These are phyloP conservation scores for Trichomonas vaginalis DNA, from an alignment of 208 protist species.

Conservation along the genomic window DNA sequence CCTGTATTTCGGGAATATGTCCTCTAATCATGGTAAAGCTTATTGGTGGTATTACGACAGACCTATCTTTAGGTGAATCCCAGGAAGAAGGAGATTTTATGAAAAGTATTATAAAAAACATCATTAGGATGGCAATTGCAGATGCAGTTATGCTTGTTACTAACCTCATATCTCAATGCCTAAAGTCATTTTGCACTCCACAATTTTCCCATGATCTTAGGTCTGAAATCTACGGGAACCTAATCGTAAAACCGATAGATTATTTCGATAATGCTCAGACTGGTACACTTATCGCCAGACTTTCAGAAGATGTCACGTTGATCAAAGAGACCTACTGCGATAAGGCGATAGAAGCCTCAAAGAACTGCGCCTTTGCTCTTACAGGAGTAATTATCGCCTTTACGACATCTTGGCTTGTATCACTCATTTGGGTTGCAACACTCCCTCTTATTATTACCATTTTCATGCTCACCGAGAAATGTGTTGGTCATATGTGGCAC, in stretches of 20 bases:
- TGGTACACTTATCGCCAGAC: not conserved
- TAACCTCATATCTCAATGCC: not conserved
- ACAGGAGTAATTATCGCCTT: not conserved
- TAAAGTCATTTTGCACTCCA: not conserved
- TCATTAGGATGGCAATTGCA: not conserved
- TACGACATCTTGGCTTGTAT: not conserved
- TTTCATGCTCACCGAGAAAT: not conserved
- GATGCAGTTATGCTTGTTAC: not conserved
- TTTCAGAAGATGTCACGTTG: not conserved
- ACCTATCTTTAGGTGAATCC: not conserved
- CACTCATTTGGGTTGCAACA: not conserved
- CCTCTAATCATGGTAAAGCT: not conserved
- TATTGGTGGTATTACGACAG: not conserved
- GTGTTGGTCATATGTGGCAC: not conserved
- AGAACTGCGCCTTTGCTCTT: not conserved
- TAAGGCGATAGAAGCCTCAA: not conserved
- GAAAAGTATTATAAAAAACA: too few relatives aligned
- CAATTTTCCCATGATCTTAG: not conserved
- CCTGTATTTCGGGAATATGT: not conserved
- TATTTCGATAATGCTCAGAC: not conserved
- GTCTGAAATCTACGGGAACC: not conserved
- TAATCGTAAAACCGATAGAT: not conserved
- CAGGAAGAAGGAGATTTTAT: too few relatives aligned
- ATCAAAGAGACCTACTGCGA: not conserved
- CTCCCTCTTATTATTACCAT: not conserved